Evolutionary conservation across 139 green algal species (phyloP), one percentile per base, ranked within the genome.

Genomic region (Chlorella sp.): DNA sequence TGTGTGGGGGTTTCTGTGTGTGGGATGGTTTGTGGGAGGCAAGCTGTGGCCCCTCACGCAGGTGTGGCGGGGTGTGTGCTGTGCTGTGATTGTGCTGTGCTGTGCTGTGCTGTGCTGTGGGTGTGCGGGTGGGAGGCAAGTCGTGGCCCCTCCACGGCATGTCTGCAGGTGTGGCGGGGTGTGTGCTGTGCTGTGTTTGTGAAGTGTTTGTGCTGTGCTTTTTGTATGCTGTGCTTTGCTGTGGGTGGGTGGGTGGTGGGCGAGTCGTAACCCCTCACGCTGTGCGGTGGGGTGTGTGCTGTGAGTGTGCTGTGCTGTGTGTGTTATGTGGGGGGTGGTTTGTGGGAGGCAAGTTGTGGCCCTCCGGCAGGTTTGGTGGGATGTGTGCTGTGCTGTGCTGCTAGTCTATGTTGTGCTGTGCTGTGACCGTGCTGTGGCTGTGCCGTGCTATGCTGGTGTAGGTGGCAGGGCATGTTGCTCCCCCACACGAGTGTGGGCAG

Each of bases 191-290:
- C 32, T 21, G 30, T 81, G 75, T 7, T 11, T 76, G 26, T 32
- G 26, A n/a, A n/a, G n/a, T n/a, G n/a, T n/a, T n/a, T 73, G 64
- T 32, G 19, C 28, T 76, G 68, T 36, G 26, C n/a, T n/a, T n/a
- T n/a, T n/a, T n/a, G n/a, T n/a, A n/a, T n/a, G 11, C 64, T 99
- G 86, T 95, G 94, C 86, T 71, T 99, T 98, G 89, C 16, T 30
- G 68, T 32, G 28, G 48, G 48, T 57, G 48, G 5, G 48, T 9
- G 48, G 48, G 48, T 57, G 48, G 48, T 57, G 48, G 48, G 48
- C 48, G 48, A 9, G 48, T 57, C 48, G 9, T 57, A 57, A 9
- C 48, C 48, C 48, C 48, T 5, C 48, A 57, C 48, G n/a, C n/a
- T n/a, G 28, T 76, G 68, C 16, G 68, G 7, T 30, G 26, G 68